Base-by-base conservation (phyloP, 2,329 filamentous ascomycete genomes). In the Xylariaceae sp. region DNA sequence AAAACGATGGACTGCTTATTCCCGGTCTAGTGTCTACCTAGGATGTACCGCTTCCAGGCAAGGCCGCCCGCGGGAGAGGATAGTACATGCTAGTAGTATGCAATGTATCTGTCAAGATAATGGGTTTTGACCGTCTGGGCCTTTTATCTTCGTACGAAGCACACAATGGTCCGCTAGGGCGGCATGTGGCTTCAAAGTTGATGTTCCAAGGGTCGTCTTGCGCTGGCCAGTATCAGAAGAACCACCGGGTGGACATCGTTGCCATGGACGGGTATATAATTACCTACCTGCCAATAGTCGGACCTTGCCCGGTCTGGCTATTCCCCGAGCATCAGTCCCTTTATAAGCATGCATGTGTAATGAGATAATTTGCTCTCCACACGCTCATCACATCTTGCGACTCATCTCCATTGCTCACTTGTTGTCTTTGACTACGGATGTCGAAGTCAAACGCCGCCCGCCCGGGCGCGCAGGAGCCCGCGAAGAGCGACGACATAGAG, bases 361-460 rank as follows among this genome's bases (percentile, higher is more conserved):
- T 42, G 37, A 42, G 37, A 42, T 10, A 42, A 42, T 10, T 13
- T 10, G 37, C 9, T 42, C 37, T 18, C 42, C 56, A 10, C 15
- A 10, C 18, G 15, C n/a, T 11, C 47, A 17, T 23, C 18, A 17
- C 13, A 34, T 15, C 49, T 30, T 51, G 30, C 23, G 49, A 51
- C 11, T 51, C 15, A 51, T 42, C 9, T 42, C 11, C 37, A 42
- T 9, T 42, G 9, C 37, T 42, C 37, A 9, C 37, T 30, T 30
- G 23, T 30, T 30, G 37, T 9, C 9, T 49, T 35, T 13, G 37
- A 11, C 37, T 9, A 54, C 49, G 61, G 39, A 69, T 69, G 67
- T 55, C 59, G 48, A 59, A 66, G 11, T 54, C 60, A 4, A 58
- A 58, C 4, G 42, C 10, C 13, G 10, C 52, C 49, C 15, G 18